Percentiles rank a stretch among this genome's conserved stretches.
These are phyloP conservation scores for Lyophyllum decastes DNA, from an alignment of 768 basidiomycete genomes.

Conservation along the genomic window DNA sequence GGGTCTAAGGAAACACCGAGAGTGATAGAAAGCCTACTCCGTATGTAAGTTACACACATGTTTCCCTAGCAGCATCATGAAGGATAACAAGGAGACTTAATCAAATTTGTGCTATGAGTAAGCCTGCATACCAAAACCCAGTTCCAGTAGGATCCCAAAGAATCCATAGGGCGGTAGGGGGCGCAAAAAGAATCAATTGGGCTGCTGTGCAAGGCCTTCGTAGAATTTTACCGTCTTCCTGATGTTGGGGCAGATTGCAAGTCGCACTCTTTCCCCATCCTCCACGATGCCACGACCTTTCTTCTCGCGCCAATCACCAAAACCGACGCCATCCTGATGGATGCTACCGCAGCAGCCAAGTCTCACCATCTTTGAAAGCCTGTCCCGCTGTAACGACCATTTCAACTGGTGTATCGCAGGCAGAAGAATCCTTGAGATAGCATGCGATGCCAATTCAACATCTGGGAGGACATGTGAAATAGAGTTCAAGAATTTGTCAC, in stretches of 20 bases:
- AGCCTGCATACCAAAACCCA: no score
- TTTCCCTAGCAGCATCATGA: no score
- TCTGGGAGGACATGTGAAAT: conserved; percentile 64
- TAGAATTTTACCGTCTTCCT: conserved; percentile 60
- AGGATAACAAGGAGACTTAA: no score
- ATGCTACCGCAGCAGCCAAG: conserved; percentile 33
- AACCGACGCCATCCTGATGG: conserved; percentile 31
- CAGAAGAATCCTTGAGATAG: conserved; percentile 60
- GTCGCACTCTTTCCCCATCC: conserved; percentile 65
- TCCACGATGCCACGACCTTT: conserved; percentile 49
- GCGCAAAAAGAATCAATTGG: background rate
- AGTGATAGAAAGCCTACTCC: no score
- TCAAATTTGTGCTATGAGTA: no score
- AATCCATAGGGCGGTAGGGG: background rate
- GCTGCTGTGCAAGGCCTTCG: conserved; percentile 37
- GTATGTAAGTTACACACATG: no score
- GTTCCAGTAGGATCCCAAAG: background rate
- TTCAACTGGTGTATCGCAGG: conserved; percentile 69
- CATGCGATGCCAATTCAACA: conserved; percentile 56
- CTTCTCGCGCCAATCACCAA: conserved; percentile 59
- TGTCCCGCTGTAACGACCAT: conserved; percentile 69
- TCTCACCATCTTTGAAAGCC: conserved; percentile 58
- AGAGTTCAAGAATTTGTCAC: conserved; percentile 36
- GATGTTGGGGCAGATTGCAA: conserved; percentile 70
- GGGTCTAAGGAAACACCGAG: no score